Percentiles rank a stretch among this genome's conserved stretches.
Conservation (phyloP, 176 grass and related monocot genomes). For the Urochloa ruziziensis region DNA sequence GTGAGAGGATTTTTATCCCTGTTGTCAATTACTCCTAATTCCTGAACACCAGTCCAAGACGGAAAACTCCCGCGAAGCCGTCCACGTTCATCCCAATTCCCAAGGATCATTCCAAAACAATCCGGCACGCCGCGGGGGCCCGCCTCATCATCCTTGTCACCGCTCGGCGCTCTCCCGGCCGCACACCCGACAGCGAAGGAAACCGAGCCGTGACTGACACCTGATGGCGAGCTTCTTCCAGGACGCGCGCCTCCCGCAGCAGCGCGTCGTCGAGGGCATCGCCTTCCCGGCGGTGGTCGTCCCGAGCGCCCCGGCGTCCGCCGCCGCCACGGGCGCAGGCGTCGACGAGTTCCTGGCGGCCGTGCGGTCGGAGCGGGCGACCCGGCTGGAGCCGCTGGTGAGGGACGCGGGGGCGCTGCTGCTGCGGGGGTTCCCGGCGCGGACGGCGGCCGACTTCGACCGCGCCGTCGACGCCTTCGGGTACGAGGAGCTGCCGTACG, state of each 20-base stretch:
- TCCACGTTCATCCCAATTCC: constrained; percentile 43
- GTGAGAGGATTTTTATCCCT: too few relatives aligned
- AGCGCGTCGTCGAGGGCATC: constrained; percentile 59
- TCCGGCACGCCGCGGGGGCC: too few relatives aligned
- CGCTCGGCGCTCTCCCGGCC: not conserved
- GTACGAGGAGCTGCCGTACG: constrained; percentile 88
- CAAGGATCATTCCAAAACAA: not conserved
- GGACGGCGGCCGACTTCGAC: constrained; percentile 65
- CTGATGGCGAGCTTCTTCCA: constrained; percentile 57
- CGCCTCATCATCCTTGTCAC: not conserved
- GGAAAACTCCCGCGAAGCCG: constrained; percentile 20
- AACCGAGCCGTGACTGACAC: not conserved
- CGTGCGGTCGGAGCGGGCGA: constrained; percentile 46
- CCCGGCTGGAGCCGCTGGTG: constrained; percentile 61
- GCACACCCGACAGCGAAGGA: not conserved
- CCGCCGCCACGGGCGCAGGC: not conserved
- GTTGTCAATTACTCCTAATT: too few relatives aligned
- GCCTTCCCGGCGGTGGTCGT: constrained; percentile 73
- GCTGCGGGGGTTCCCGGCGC: constrained; percentile 67
- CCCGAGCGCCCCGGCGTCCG: not conserved
- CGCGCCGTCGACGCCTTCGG: constrained; percentile 69
- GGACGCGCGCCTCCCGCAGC: constrained; percentile 52
- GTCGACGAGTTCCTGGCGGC: constrained; percentile 39
- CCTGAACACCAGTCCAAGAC: not conserved
- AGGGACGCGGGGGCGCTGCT: constrained; percentile 66